Conservation (phyloP, 148 eudicot genomes). For the Selenicereus undatus region DNA sequence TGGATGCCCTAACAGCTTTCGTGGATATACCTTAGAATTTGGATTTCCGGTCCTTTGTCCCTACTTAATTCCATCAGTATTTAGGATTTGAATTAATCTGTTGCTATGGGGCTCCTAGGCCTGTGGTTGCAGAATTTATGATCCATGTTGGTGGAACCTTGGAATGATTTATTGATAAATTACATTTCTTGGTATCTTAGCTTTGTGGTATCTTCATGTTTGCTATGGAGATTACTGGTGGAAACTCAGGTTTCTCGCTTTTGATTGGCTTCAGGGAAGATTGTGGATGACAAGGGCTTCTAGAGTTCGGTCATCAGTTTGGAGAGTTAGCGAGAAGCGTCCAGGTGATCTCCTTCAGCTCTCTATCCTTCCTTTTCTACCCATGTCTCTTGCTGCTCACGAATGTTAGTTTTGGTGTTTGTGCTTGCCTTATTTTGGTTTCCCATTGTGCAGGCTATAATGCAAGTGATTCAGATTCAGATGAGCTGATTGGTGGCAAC, state of each 20-base stretch:
- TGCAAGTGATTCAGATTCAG: conserved; percentile 94
- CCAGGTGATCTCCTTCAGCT: conserved; percentile 47
- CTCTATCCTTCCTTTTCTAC: neutral
- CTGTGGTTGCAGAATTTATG: neutral
- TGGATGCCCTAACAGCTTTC: neutral
- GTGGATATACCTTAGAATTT: neutral
- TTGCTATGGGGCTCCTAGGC: neutral
- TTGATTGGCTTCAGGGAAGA: conserved; percentile 42
- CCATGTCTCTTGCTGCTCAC: neutral
- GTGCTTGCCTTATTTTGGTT: conserved; percentile 9
- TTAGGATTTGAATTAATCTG: neutral
- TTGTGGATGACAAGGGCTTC: conserved; percentile 76
- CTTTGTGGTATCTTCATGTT: neutral
- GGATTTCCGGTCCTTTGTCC: too few relatives aligned
- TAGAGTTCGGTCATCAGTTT: conserved; percentile 76
- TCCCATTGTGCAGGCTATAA: conserved; percentile 59
- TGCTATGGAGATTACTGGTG: neutral
- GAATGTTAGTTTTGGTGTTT: neutral
- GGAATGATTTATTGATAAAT: neutral
- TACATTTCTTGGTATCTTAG: neutral
- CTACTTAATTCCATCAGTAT: neutral
- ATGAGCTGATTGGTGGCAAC: conserved; percentile 37
- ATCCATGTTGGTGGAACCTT: neutral
- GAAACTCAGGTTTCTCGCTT: conserved; percentile 12
- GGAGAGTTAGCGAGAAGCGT: conserved; percentile 83